These are phyloP conservation scores for Colletotrichum graminicola DNA, from an alignment of 2,329 filamentous ascomycete species.

Conservation along the genomic window DNA sequence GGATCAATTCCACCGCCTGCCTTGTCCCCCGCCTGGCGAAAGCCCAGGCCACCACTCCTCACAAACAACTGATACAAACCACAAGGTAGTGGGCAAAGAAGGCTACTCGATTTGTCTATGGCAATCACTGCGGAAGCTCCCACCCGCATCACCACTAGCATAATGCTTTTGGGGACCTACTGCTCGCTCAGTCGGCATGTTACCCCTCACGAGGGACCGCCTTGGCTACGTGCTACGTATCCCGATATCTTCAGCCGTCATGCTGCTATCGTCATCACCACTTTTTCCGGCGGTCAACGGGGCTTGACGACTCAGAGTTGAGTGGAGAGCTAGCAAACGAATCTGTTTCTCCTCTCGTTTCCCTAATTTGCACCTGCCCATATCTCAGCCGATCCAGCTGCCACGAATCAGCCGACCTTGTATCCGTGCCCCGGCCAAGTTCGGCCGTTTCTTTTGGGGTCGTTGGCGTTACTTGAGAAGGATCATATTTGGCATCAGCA, in stretches of 20 bases:
- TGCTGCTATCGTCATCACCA: constrained; percentile 10
- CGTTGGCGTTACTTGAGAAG: not conserved
- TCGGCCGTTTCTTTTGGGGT: not conserved
- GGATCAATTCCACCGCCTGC: constrained; percentile 13
- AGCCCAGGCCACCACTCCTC: not conserved
- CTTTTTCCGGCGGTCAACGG: not conserved
- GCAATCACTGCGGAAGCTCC: not conserved
- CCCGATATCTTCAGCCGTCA: not conserved
- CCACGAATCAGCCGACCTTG: not conserved
- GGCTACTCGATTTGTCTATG: not conserved
- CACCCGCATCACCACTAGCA: not conserved
- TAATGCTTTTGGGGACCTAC: not conserved
- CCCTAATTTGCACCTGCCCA: not conserved
- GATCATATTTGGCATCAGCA: constrained; percentile 12
- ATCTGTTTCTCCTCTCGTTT: not conserved
- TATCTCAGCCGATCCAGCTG: not conserved
- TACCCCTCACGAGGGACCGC: not conserved
- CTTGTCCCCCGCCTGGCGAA: not conserved
- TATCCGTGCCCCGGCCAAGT: not conserved
- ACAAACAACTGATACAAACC: not conserved
- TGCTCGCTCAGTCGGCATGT: not conserved
- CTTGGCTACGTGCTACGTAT: not conserved
- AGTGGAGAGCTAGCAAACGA: not conserved
- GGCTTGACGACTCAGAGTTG: not conserved
- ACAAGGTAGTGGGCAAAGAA: not conserved